phyloP scores from a whole-genome alignment of 768 basidiomycete genomes.

The Heimioporus sp. region DNA sequence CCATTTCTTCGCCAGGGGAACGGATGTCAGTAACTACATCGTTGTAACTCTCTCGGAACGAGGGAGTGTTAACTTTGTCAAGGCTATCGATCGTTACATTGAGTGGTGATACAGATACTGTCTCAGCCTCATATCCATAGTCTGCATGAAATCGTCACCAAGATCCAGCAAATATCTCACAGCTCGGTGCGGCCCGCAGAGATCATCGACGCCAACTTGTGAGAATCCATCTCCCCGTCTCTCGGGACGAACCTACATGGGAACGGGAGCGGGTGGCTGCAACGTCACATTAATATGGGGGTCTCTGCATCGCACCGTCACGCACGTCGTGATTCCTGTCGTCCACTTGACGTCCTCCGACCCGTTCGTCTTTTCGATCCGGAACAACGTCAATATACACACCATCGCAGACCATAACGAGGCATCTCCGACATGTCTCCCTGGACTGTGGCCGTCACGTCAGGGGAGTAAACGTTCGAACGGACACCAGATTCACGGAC shows the following conservation, averaged over 20 bases:
- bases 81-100: too few species aligned
- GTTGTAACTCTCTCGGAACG: too few species aligned
- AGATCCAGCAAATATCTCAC: not conserved
- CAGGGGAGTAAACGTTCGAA: not conserved
- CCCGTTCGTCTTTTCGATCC: conserved; percentile 15
- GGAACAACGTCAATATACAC: conserved; percentile 15
- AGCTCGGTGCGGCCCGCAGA: not conserved
- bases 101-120: too few species aligned
- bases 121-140: too few species aligned
- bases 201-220: conserved; percentile 12
- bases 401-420: conserved; percentile 22
- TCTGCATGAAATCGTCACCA: too few species aligned
- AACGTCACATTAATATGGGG: not conserved
- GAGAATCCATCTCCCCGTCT: conserved; percentile 11
- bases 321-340: conserved; percentile 13
- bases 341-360: conserved; percentile 16
- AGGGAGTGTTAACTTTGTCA: too few species aligned
- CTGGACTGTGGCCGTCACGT: conserved; percentile 6
- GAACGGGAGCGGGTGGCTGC: conserved; percentile 18
- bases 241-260: conserved; percentile 16
- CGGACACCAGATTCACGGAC: not conserved
- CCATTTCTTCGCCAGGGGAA: too few species aligned
- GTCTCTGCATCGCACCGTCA: not conserved
- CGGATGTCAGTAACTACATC: too few species aligned
- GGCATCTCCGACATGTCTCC: conserved; percentile 22